Conservation (phyloP, 169 alveolate species). For the Cryptosporidium sp. region DNA sequence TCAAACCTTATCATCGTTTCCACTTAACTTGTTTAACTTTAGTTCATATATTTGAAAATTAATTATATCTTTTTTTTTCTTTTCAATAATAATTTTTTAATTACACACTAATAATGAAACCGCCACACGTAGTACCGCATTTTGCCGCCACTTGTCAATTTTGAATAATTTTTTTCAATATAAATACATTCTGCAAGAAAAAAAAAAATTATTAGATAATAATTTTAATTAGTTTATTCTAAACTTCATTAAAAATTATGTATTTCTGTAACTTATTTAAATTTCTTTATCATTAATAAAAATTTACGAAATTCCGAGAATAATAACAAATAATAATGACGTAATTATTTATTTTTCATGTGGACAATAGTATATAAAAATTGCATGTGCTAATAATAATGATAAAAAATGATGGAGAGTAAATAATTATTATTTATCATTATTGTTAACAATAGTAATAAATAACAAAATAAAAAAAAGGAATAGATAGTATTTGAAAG, state of each 20-base stretch:
- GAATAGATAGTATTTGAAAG: not conserved
- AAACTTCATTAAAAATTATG: not conserved
- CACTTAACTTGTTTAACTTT: not conserved
- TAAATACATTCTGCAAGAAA: not conserved
- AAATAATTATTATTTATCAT: too few species aligned
- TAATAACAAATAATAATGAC: not conserved
- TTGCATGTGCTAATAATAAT: not conserved
- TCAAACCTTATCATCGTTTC: not conserved
- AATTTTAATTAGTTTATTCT: too few species aligned
- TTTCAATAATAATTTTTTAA: not conserved
- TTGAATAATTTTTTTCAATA: not conserved
- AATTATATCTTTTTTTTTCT: not conserved
- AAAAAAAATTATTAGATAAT: not conserved
- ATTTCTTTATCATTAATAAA: not conserved
- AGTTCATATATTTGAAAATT: not conserved
- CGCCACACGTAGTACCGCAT: constrained; percentile 9
- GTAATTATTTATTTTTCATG: constrained; percentile 21
- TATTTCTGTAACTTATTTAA: not conserved
- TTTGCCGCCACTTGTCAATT: constrained; percentile 13
- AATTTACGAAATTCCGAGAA: not conserved
- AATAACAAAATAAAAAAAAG: not conserved
- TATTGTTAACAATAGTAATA: too few species aligned
- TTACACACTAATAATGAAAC: not conserved
- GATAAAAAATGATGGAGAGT: not conserved
- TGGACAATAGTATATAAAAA: constrained; percentile 4